phyloP scores from a whole-genome alignment of 495 filamentous ascomycete genomes.

The Astrothelium macrocarpum region DNA sequence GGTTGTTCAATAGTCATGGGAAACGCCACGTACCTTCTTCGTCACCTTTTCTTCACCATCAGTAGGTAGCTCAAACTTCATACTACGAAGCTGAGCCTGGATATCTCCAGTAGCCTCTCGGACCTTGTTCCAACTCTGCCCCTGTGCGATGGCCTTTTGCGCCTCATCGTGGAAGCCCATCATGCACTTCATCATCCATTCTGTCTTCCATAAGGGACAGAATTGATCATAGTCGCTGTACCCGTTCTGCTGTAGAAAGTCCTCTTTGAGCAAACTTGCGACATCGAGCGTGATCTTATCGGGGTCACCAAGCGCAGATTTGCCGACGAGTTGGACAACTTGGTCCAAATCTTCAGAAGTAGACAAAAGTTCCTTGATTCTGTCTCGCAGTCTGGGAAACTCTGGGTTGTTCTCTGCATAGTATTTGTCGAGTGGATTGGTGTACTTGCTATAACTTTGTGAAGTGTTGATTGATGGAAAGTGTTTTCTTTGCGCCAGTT shows the following conservation, averaged over 20 bases:
- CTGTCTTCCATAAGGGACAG: constrained; percentile 98
- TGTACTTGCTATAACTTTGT: constrained; percentile 96
- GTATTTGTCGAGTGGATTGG: constrained; percentile 70
- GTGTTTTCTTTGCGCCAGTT: constrained; percentile 96
- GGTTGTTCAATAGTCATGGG: neutral
- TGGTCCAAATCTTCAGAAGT: constrained; percentile 97
- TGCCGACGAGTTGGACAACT: constrained; percentile 96
- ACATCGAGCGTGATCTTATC: constrained; percentile 99
- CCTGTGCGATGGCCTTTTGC: constrained; percentile 87
- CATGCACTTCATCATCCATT: constrained; percentile 99
- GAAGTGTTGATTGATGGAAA: constrained; percentile 98
- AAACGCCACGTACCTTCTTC: constrained; percentile 56
- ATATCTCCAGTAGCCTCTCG: constrained; percentile 82
- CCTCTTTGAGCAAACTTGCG: constrained; percentile 86
- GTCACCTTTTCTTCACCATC: constrained; percentile 64
- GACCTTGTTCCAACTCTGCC: constrained; percentile 83
- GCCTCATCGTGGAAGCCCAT: constrained; percentile 96
- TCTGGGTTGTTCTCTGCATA: constrained; percentile 89
- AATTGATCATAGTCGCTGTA: constrained; percentile 99
- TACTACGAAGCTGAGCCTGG: constrained; percentile 67
- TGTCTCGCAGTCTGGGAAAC: constrained; percentile 85
- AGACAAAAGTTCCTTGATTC: constrained; percentile 83
- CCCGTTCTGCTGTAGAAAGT: constrained; percentile 98
- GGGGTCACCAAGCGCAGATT: constrained; percentile 86
- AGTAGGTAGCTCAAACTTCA: constrained; percentile 91